Percentiles rank a stretch among this genome's conserved stretches.
These are phyloP conservation scores for Salix brachista DNA, from an alignment of 345 rosid genomes.

Conservation along the genomic window DNA sequence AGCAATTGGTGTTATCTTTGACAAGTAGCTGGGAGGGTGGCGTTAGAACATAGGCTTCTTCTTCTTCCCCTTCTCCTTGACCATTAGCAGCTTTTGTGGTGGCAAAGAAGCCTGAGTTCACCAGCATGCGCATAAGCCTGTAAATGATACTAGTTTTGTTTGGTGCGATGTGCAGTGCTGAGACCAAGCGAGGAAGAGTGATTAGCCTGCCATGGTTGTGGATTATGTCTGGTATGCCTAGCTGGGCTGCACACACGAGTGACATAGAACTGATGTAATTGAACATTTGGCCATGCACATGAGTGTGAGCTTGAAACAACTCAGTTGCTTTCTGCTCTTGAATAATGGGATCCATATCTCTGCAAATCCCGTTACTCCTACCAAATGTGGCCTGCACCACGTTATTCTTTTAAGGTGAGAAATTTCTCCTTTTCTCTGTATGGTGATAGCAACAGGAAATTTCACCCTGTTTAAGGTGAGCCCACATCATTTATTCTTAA, in stretches of 20 bases:
- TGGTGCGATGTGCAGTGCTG: slow-evolving; percentile 31
- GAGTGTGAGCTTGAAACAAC: slow-evolving; percentile 38
- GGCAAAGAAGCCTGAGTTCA: slow-evolving; percentile 38
- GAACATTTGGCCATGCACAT: slow-evolving; percentile 32
- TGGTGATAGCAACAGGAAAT: background rate
- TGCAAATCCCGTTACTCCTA: background rate
- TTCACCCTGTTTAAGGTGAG: background rate
- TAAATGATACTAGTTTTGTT: slow-evolving; percentile 17
- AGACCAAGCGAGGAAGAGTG: slow-evolving; percentile 34
- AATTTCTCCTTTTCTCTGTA: background rate
- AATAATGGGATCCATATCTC: slow-evolving; percentile 9
- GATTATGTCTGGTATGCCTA: slow-evolving; percentile 41
- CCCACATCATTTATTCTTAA: background rate
- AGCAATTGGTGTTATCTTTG: slow-evolving; percentile 26
- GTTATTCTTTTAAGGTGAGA: background rate
- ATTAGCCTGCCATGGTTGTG: slow-evolving; percentile 38
- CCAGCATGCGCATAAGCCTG: slow-evolving; percentile 44
- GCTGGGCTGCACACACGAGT: slow-evolving; percentile 42
- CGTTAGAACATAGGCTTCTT: slow-evolving; percentile 35
- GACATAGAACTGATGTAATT: slow-evolving; percentile 44
- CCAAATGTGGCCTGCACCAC: background rate
- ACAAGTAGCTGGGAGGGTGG: slow-evolving; percentile 34
- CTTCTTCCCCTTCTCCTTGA: slow-evolving; percentile 2
- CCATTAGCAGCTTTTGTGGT: background rate
- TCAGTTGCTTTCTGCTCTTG: slow-evolving; percentile 9